Conservation (phyloP, 1,139 yeast species). For the Debaryomyces sp. region DNA sequence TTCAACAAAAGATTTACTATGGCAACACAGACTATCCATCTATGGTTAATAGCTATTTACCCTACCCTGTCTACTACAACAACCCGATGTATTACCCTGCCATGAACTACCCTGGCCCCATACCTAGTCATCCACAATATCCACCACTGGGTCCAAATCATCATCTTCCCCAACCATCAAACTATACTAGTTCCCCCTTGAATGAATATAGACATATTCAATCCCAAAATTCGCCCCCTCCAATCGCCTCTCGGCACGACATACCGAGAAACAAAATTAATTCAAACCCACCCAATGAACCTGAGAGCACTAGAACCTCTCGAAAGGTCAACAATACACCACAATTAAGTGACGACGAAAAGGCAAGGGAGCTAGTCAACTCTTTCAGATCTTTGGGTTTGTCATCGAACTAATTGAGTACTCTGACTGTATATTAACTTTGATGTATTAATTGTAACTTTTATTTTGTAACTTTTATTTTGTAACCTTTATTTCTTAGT, state of each 20-base stretch:
- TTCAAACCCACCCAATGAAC: background rate
- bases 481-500: background rate
- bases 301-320: background rate
- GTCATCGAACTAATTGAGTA: slow-evolving; percentile 5
- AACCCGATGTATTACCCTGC: slow-evolving; percentile 2
- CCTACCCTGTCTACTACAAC: slow-evolving; percentile 11
- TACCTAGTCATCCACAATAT: background rate
- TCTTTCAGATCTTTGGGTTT: slow-evolving; percentile 25
- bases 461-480: background rate
- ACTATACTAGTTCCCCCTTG: slow-evolving; percentile 1
- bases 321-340: background rate
- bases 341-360: slow-evolving; percentile 27
- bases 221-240: background rate
- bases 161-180: background rate
- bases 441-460: background rate
- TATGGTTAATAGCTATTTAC: slow-evolving; percentile 6
- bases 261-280: background rate
- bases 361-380: slow-evolving; percentile 34
- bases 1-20: slow-evolving; percentile 38
- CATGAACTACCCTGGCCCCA: slow-evolving; percentile 2
- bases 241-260: background rate
- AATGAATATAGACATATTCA: background rate
- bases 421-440: background rate
- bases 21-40: slow-evolving; percentile 14
- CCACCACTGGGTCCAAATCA: slow-evolving; percentile 5